Base-by-base conservation (phyloP, 2,329 filamentous ascomycete genomes). In the Aureobasidium namibiae region DNA sequence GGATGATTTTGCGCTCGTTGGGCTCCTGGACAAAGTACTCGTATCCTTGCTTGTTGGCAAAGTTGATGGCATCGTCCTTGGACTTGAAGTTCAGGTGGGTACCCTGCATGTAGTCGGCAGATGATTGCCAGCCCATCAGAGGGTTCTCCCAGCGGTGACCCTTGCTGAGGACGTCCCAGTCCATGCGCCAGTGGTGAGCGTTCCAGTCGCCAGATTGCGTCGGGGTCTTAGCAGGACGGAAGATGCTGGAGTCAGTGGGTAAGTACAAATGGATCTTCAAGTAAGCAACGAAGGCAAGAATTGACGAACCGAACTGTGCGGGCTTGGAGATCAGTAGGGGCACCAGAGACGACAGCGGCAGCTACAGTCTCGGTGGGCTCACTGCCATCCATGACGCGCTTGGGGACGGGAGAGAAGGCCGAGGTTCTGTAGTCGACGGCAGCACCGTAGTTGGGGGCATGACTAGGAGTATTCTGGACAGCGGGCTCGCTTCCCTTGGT, bases 11-110 rank as follows among this genome's bases (percentile, higher is more conserved):
- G 71, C 94, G 85, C 75, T 85, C 84, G 70, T 96, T 95, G 36
- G 94, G 92, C 77, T 97, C 94, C 80, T 97, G 94, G 24, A 99
- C 92, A 73, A 94, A 97, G 76, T 96, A 99, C 73, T 99, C 92
- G 73, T 99, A 99, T 36, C 95, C 94, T 75, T 99, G 94, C 82
- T 97, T 99, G 78, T 97, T 89, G 24, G 95, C 94, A 71, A 99
- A 99, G 61, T 81, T 79, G 69, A 99, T 92, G 65, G 94, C 94
- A 67, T 96, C 92, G 73, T 97, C 91, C 80, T 96, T 97, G 68
- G 80, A 82, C 75, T 89, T 89, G 82, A 99, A 99, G 74, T 87
- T 87, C 68, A 99, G 76, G 72, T 91, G 84, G 50, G 91, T 95
- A 69, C 91, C 92, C 75, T 99, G 92, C 90, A 99, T 94, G 71